phyloP scores from a whole-genome alignment of 2,329 filamentous ascomycete species.

The Raffaelea arxii region DNA sequence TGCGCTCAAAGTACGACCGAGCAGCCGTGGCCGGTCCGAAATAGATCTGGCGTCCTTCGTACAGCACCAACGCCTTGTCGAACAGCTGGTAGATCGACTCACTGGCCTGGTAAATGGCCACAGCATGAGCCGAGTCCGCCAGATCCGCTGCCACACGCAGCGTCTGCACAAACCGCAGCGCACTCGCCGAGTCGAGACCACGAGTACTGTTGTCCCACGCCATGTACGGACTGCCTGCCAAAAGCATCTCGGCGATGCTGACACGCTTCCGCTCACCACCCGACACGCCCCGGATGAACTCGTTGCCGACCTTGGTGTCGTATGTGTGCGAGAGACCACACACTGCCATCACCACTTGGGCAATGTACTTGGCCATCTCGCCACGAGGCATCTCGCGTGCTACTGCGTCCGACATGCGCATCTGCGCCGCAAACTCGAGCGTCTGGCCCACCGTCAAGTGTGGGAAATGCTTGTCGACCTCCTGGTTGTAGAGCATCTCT shows the following conservation, averaged over 20 bases:
- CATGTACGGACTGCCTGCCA: conserved; percentile 47
- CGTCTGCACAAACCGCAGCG: conserved; percentile 55
- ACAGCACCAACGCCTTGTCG: conserved; percentile 67
- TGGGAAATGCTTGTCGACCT: conserved; percentile 57
- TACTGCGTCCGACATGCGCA: conserved; percentile 37
- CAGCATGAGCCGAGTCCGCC: conserved; percentile 46
- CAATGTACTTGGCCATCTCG: conserved; percentile 43
- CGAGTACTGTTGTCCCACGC: conserved; percentile 61
- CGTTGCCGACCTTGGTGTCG: conserved; percentile 65
- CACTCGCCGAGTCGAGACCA: conserved; percentile 56
- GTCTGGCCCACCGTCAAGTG: conserved; percentile 60
- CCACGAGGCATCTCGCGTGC: conserved; percentile 39
- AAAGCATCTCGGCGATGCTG: conserved; percentile 56
- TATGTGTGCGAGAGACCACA: conserved; percentile 65
- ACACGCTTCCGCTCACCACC: conserved; percentile 64
- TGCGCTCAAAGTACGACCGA: conserved; percentile 53
- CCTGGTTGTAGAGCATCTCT: conserved; percentile 67
- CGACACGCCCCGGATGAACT: conserved; percentile 63
- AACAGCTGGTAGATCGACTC: conserved; percentile 57
- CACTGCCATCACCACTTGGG: conserved; percentile 66
- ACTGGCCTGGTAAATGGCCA: conserved; percentile 58
- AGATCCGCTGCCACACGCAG: conserved; percentile 59
- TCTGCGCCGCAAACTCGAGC: conserved; percentile 50
- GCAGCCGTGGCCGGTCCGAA: conserved; percentile 52
- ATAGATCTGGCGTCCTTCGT: conserved; percentile 56